Base-by-base conservation (phyloP, 306 rosid genomes). In the Vigna nakashimae region DNA sequence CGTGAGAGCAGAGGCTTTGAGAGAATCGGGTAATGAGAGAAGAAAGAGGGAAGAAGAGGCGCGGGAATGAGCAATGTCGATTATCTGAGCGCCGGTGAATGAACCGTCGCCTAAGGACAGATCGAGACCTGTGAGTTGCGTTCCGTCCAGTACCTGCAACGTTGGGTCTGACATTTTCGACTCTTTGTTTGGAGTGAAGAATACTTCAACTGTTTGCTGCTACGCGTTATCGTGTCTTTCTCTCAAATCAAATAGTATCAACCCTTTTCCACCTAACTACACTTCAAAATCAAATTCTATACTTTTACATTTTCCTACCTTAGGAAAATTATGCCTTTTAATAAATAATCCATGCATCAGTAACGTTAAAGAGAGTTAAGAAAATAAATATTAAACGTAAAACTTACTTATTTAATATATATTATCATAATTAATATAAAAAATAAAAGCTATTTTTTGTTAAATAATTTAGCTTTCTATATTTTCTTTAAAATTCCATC, bases 121-220 rank as follows among this genome's bases (percentile, higher is more conserved):
- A 86, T 89, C 90, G 73, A 84, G 14, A 72, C 69, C 48, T 28
- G 78, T 57, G 9, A 95, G 93, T 34, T 86, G 82, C 40, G 78
- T 69, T 69, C 98, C 98, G 84, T 95, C 98, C 14, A 92, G 83
- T 26, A 91, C 73, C 50, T 86, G 89, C 81, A 92, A 73, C 9
- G 80, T 46, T 38, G 70, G 85, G 85, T 89, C 92, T 16, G 98
- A 83, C 99, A 95, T 95, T 87, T 87, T 87, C 79, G 79, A 67
- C 75, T 77, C 49, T 66, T 68, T 67, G 55, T 15, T 45, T 16
- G 0, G 26, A 69, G 59, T 46, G 30, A 38, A 53, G 72, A 46
- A 69, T n/a, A 38, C 38, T 36, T 69, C 59, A 45, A 67, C 73
- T 30, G 3, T 6, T 28, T 6, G 7, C 4, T 32, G 13, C 13